These are phyloP conservation scores for Cucurbita moschata DNA, from an alignment of 306 rosid species.

Conservation along the genomic window DNA sequence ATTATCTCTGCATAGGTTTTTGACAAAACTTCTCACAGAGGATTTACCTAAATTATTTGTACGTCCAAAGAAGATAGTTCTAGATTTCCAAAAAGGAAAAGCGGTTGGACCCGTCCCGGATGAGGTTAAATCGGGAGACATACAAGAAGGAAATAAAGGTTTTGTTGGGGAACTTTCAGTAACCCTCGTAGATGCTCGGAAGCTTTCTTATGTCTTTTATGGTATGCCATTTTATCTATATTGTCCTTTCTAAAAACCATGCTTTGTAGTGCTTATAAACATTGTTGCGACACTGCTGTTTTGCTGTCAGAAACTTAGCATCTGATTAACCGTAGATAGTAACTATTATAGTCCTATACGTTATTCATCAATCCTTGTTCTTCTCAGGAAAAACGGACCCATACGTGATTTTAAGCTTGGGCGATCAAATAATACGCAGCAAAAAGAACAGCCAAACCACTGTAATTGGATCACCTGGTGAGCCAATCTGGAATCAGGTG, in stretches of 20 bases:
- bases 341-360: not conserved
- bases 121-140: conserved; percentile 62
- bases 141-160: conserved; percentile 86
- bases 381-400: conserved; percentile 93
- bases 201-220: conserved; percentile 67
- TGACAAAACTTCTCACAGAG: conserved; percentile 87
- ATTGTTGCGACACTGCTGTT: not conserved
- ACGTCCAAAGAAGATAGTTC: conserved; percentile 95
- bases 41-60: conserved; percentile 89
- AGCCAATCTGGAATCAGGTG: conserved; percentile 99
- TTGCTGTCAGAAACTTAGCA: not conserved
- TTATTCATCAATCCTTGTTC: not conserved
- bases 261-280: not conserved
- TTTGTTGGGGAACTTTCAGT: conserved; percentile 90
- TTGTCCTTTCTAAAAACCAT: not conserved
- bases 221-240: conserved; percentile 28
- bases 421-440: conserved; percentile 77
- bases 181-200: conserved; percentile 88
- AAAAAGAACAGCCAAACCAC: conserved; percentile 98
- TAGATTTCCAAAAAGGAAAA: conserved; percentile 84
- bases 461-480: conserved; percentile 87
- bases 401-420: conserved; percentile 65
- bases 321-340: not conserved
- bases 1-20: conserved; percentile 46
- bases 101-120: conserved; percentile 73